These are phyloP conservation scores for Yamadazyma aaseri DNA, from an alignment of 1,139 yeast species.

Conservation along the genomic window DNA sequence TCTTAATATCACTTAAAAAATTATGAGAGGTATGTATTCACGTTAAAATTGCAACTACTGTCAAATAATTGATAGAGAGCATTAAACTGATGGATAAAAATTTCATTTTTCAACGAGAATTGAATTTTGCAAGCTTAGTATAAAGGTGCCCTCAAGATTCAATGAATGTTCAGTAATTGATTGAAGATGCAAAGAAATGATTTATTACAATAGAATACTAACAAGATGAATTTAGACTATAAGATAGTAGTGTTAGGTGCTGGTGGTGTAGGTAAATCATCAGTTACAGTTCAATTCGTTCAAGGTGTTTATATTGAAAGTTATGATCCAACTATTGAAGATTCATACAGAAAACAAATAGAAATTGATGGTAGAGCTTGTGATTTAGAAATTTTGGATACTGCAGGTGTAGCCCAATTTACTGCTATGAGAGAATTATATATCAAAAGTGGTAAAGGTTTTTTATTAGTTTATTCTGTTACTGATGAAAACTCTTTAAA, in stretches of 20 bases:
- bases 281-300: constrained; percentile 51
- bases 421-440: constrained; percentile 67
- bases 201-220: no score
- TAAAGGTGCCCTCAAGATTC: no score
- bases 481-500: constrained; percentile 84
- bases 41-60: no score
- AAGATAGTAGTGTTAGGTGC: constrained; percentile 53
- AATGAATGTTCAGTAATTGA: no score
- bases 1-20: not conserved
- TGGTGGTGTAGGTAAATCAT: constrained; percentile 54
- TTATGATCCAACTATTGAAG: constrained; percentile 52
- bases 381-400: constrained; percentile 64
- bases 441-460: constrained; percentile 84
- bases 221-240: constrained; percentile 28
- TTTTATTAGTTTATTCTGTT: constrained; percentile 83
- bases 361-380: constrained; percentile 92
- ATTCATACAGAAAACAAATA: constrained; percentile 88
- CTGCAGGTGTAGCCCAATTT: constrained; percentile 54
- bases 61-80: no score
- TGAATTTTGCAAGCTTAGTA: no score
- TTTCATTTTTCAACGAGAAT: no score
- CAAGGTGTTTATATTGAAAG: constrained; percentile 53
- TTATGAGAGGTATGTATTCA: constrained; percentile 15
- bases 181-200: not conserved
- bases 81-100: no score